Conservation (phyloP, 1,139 yeast genomes). For the Candida pseudoviswanathii region DNA sequence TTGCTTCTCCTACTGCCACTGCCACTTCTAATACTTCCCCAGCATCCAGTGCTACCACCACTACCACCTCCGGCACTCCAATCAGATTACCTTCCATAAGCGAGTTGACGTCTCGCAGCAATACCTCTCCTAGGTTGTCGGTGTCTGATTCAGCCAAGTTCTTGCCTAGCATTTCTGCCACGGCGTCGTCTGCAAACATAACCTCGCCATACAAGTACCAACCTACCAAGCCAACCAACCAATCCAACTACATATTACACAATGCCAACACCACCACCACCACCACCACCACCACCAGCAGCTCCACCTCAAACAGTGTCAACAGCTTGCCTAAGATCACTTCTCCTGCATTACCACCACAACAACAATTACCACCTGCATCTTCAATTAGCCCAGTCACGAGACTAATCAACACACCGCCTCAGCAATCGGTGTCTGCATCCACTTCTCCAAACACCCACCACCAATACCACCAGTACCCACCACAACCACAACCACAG, state of each 20-base stretch:
- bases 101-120: conserved; percentile 29
- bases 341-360: conserved; percentile 17
- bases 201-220: conserved; percentile 15
- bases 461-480: conserved; percentile 16
- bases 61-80: conserved; percentile 9
- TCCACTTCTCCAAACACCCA: conserved; percentile 16
- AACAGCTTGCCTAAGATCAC: conserved; percentile 17
- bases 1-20: conserved; percentile 6
- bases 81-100: conserved; percentile 38
- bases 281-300: conserved; percentile 1
- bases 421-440: conserved; percentile 8
- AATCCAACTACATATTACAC: conserved; percentile 19
- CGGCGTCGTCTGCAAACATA: conserved; percentile 1
- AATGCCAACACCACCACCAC: not conserved
- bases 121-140: conserved; percentile 12
- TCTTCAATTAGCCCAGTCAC: conserved; percentile 7
- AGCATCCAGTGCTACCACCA: conserved; percentile 7
- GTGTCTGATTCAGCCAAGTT: conserved; percentile 6
- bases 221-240: conserved; percentile 16
- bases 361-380: conserved; percentile 15
- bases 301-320: conserved; percentile 7
- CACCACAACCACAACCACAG: conserved; percentile 8
- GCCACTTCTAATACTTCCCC: conserved; percentile 7
- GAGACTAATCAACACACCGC: conserved; percentile 5
- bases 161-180: conserved; percentile 10